Base-by-base conservation (phyloP, 2,329 filamentous ascomycete species). In the Pseudodiploospora longispora region DNA sequence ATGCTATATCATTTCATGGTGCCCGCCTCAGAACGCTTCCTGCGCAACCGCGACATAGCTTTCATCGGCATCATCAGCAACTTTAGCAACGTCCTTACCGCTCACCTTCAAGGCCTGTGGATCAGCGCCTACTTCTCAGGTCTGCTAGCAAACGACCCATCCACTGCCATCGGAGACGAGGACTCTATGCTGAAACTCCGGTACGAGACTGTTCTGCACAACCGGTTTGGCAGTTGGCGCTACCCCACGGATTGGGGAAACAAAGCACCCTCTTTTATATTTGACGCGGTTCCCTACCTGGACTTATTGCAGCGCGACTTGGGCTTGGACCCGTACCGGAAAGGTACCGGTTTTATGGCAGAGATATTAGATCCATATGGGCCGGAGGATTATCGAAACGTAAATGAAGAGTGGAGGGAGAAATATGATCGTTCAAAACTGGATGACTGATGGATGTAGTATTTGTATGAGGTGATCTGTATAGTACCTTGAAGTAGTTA, bases 281-380 rank as follows among this genome's bases (percentile, higher is more conserved):
- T 91, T 55, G 87, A 93, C 59, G 75, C 75, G 0, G 59, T 91
- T 43, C 84, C 84, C 4, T 93, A 88, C 47, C 59, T 87, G 12
- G 85, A 90, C 60, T 55, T 82, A 55, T 59, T 91, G 56, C 58
- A 86, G 47, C 63, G 66, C 4, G 85, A 91, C 59, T 54, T 90
- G 44, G 83, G 78, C 0, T 60, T 89, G 43, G 64, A 71, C 12
- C 65, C 66, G 10, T 68, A 74, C 50, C 65, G 78, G 31, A 84
- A 83, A 65, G 62, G 69, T 6, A 43, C n/a, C 44, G 70, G 75
- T 1, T 67, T 63, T 55, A 54, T 71, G 41, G 64, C 64, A 1
- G 79, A 82, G 54, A 66, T 74, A 30, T 74, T 72, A 45, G 60
- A 70, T 40, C 70, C 78, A 2, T 84, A 84, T 58, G 72, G 74